Conservation (phyloP, 2,329 filamentous ascomycete species). For the Aphanocladium album region DNA sequence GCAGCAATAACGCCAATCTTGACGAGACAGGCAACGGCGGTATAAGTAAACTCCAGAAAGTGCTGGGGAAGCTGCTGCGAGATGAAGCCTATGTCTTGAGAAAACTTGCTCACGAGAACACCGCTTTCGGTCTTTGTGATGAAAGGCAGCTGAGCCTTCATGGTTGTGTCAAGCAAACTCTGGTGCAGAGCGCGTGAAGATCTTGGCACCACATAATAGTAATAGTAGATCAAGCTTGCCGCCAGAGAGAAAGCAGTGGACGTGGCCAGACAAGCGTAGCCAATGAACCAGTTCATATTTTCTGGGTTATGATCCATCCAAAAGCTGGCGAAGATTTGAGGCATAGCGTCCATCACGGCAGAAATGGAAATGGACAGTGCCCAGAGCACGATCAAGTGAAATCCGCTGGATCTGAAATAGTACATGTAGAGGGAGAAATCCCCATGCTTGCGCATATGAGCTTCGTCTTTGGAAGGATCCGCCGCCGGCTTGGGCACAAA, state of each 20-base stretch:
- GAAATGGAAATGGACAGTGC: background rate
- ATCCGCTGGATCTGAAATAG: slow-evolving; percentile 6
- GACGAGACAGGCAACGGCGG: background rate
- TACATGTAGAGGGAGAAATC: slow-evolving; percentile 13
- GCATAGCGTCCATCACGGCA: background rate
- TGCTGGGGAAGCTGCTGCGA: slow-evolving; percentile 22
- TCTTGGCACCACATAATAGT: slow-evolving; percentile 9
- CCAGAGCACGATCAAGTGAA: background rate
- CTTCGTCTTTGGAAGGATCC: slow-evolving; percentile 6
- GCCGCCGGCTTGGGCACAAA: background rate
- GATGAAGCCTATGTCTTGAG: slow-evolving; percentile 23
- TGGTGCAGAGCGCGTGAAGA: slow-evolving; percentile 9
- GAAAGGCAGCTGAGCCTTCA: slow-evolving; percentile 15
- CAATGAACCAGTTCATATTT: slow-evolving; percentile 11
- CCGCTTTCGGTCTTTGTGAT: slow-evolving; percentile 8
- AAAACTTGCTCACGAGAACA: slow-evolving; percentile 19
- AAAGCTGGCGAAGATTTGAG: slow-evolving; percentile 9
- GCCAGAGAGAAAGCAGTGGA: slow-evolving; percentile 4
- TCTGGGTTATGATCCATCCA: slow-evolving; percentile 14
- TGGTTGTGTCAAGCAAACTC: background rate
- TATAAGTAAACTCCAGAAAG: slow-evolving; percentile 13
- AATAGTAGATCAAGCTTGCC: slow-evolving; percentile 7
- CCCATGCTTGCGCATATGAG: background rate
- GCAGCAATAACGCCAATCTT: slow-evolving; percentile 20
- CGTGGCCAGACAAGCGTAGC: background rate